Base-by-base conservation (phyloP, 768 basidiomycete species). In the Cantharellus anzutake region DNA sequence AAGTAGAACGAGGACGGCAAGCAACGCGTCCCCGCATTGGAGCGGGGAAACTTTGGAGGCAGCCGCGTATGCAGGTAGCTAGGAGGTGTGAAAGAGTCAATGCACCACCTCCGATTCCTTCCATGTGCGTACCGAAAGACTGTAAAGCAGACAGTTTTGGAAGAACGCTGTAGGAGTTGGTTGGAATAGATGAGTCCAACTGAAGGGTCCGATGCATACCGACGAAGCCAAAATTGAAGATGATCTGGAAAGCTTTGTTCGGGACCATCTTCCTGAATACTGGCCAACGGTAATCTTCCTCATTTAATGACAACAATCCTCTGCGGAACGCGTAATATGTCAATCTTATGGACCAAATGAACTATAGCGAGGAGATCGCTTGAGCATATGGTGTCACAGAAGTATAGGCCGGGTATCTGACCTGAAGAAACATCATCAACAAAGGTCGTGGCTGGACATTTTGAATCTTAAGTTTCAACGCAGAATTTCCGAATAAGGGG, bases 211-310 rank as follows among this genome's bases (percentile, higher is more conserved):
- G 5, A 41, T 2, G 66, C 75, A 38, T 63, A 80, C 81, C 73
- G 39, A 92, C 83, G 72, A 90, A 91, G 7, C 75, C 75, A 11
- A 88, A 70, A 70, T 82, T 83, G 39, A 78, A 58, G n/a, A 84
- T 61, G 63, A 81, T 77, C 72, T 84, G 84, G 4, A 79, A 63
- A 70, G 73, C 73, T 29, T 29, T 29, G 2, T 68, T 57, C 11
- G 80, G 78, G 2, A 84, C 66, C 55, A 80, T 74, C 44, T 72
- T 68, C 48, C 92, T 80, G 11, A 96, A 74, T 42, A 90, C 72
- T 2, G 74, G 79, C 88, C 93, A 97, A 37, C 94, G 84, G 66
- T 97, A 97, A 69, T 96, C 92, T 69, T 94, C 91, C 35, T 86
- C 87, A 37, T 78, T 75, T 4, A 82, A 69, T 56, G 70, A 76